These are phyloP conservation scores for Shiraia bambusicola DNA, from an alignment of 2,329 filamentous ascomycete genomes.

Conservation along the genomic window DNA sequence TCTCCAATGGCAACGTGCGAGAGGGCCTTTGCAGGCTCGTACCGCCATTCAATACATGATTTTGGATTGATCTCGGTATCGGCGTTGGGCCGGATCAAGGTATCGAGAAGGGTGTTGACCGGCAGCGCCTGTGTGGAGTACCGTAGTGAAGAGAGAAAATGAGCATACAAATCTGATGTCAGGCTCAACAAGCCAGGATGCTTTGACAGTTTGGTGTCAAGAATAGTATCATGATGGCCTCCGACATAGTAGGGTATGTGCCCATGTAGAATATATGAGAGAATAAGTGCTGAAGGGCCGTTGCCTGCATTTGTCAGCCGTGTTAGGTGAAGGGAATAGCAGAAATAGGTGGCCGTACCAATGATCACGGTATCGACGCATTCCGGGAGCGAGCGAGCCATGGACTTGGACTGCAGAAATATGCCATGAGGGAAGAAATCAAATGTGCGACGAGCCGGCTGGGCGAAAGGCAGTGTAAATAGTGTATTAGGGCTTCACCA, in stretches of 20 bases:
- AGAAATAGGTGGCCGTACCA: slow-evolving; percentile 22
- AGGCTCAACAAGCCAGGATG: slow-evolving; percentile 51
- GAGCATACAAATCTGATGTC: slow-evolving; percentile 56
- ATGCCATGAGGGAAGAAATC: slow-evolving; percentile 33
- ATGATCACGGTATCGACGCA: slow-evolving; percentile 46
- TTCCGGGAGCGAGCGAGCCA: slow-evolving; percentile 41
- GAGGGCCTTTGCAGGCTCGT: slow-evolving; percentile 53
- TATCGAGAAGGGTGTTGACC: slow-evolving; percentile 62
- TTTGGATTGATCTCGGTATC: slow-evolving; percentile 57
- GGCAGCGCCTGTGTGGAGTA: slow-evolving; percentile 64
- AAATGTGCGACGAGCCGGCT: slow-evolving; percentile 10
- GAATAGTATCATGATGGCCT: slow-evolving; percentile 59
- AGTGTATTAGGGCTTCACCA: slow-evolving; percentile 32
- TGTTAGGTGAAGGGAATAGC: background rate
- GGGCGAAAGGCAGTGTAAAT: slow-evolving; percentile 22
- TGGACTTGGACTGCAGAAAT: slow-evolving; percentile 32
- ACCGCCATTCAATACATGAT: slow-evolving; percentile 57
- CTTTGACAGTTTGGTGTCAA: slow-evolving; percentile 57
- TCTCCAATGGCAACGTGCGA: slow-evolving; percentile 58
- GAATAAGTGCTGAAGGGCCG: slow-evolving; percentile 62
- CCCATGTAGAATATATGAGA: slow-evolving; percentile 64
- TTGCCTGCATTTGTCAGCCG: slow-evolving; percentile 53
- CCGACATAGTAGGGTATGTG: slow-evolving; percentile 59
- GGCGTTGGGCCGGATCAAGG: slow-evolving; percentile 59
- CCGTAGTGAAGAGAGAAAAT: slow-evolving; percentile 60